These are phyloP conservation scores for Anethum foeniculum DNA, from an alignment of 140 eudicot genomes.

Conservation along the genomic window DNA sequence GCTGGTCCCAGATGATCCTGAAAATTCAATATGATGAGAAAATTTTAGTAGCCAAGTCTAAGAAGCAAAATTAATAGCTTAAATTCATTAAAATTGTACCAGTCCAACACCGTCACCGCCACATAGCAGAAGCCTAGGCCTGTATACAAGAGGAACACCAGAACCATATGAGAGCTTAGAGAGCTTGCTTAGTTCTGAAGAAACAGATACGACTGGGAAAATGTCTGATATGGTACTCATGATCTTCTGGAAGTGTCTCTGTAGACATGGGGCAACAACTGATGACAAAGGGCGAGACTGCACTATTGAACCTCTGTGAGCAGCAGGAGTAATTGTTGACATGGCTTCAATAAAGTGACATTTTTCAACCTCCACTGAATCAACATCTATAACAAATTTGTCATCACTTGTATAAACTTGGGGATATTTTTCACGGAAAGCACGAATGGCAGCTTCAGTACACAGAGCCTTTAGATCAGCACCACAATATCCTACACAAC, in stretches of 20 bases:
- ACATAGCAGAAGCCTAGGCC: slow-evolving; percentile 76
- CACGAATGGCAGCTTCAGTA: slow-evolving; percentile 99
- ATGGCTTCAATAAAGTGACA: slow-evolving; percentile 88
- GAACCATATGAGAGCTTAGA: slow-evolving; percentile 89
- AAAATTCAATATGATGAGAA: slow-evolving; percentile 29
- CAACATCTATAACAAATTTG: slow-evolving; percentile 89
- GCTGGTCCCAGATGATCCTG: slow-evolving; percentile 99
- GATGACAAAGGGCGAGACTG: slow-evolving; percentile 91
- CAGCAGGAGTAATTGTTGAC: slow-evolving; percentile 98
- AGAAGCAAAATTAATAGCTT: slow-evolving; percentile 6
- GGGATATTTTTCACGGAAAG: slow-evolving; percentile 95
- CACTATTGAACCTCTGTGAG: slow-evolving; percentile 94
- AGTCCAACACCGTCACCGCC: slow-evolving; percentile 85
- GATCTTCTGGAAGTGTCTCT: slow-evolving; percentile 60
- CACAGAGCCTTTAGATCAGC: slow-evolving; percentile 95
- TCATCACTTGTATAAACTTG: slow-evolving; percentile 99
- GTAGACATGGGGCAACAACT: slow-evolving; percentile 84
- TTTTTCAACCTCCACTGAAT: slow-evolving; percentile 80
- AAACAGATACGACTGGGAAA: slow-evolving; percentile 56
- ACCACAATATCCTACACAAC: slow-evolving; percentile 99
- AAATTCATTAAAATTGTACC: slow-evolving; percentile 40
- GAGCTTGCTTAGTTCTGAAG: slow-evolving; percentile 66
- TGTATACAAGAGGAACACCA: slow-evolving; percentile 81
- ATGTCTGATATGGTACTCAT: slow-evolving; percentile 70
- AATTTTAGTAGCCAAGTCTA: slow-evolving; percentile 19